These are phyloP conservation scores for Dothiorella sarmentorum DNA, from an alignment of 2,329 filamentous ascomycete species.

Conservation along the genomic window DNA sequence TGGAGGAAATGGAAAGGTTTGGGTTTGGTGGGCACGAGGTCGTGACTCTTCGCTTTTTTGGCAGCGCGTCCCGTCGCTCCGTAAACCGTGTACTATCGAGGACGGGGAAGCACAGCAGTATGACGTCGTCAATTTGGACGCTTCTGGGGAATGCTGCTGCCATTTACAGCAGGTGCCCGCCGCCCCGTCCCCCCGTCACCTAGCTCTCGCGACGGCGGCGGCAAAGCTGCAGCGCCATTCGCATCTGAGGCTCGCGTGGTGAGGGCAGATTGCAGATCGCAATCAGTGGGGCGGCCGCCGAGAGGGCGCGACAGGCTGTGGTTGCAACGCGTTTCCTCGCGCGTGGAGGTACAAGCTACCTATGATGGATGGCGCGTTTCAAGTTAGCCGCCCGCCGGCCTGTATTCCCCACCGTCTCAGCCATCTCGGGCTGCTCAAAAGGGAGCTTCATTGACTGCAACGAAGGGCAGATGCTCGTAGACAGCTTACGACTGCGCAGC, in stretches of 20 bases:
- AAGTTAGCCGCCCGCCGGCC: constrained; percentile 7
- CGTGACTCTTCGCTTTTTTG: background rate
- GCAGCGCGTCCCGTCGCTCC: too few species aligned
- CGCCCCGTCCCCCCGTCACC: background rate
- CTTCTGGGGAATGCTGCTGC: constrained; percentile 4
- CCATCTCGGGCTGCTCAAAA: too few species aligned
- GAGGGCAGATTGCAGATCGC: background rate
- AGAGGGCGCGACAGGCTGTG: background rate
- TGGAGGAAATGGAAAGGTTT: background rate
- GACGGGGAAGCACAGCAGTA: background rate
- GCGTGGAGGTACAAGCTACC: background rate
- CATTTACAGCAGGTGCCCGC: background rate
- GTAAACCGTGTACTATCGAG: too few species aligned
- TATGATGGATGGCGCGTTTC: constrained; percentile 1
- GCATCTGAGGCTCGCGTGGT: background rate
- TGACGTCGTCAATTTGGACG: background rate
- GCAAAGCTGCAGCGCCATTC: background rate
- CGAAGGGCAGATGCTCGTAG: too few species aligned
- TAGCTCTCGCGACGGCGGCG: background rate
- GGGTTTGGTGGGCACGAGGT: constrained; percentile 1
- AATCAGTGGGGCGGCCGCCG: background rate
- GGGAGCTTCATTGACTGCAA: too few species aligned
- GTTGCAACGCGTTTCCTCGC: background rate
- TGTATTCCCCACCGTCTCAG: too few species aligned
- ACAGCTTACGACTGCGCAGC: too few species aligned